Conservation (phyloP, 345 rosid genomes). For the Clausena lansium region DNA sequence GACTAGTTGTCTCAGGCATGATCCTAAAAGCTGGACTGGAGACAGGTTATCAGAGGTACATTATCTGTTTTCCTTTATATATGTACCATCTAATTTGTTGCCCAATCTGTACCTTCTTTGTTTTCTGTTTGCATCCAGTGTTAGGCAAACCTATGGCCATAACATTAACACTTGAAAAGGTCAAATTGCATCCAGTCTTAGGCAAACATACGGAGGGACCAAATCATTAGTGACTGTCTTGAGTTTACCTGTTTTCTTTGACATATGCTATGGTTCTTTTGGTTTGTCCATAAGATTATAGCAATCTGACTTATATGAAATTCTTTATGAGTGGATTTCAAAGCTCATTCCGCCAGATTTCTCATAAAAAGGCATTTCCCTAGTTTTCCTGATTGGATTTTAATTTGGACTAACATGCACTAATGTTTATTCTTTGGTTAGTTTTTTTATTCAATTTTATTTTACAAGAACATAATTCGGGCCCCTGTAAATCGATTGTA, state of each 20-base stretch:
- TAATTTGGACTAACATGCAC: too few relatives aligned
- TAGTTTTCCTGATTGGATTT: neutral
- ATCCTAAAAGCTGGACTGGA: constrained; percentile 75
- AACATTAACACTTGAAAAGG: neutral
- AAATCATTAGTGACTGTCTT: neutral
- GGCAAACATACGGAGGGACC: too few relatives aligned
- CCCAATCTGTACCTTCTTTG: constrained; percentile 5
- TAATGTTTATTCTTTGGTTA: too few relatives aligned
- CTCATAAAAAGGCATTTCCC: neutral
- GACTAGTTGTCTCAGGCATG: constrained; percentile 87
- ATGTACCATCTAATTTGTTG: constrained; percentile 6
- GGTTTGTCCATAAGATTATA: neutral
- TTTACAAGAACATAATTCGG: neutral
- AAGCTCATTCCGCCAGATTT: neutral
- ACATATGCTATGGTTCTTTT: neutral
- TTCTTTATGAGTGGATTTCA: neutral
- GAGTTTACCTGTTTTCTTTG: neutral
- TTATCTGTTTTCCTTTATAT: neutral
- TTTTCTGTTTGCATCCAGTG: neutral
- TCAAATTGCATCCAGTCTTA: neutral
- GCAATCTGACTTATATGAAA: neutral
- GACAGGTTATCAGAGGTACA: constrained; percentile 87
- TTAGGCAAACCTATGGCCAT: neutral
- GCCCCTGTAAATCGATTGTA: neutral
- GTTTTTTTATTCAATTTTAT: neutral